Base-by-base conservation (phyloP, 495 filamentous ascomycete genomes). In the Trichoderma gamsii region DNA sequence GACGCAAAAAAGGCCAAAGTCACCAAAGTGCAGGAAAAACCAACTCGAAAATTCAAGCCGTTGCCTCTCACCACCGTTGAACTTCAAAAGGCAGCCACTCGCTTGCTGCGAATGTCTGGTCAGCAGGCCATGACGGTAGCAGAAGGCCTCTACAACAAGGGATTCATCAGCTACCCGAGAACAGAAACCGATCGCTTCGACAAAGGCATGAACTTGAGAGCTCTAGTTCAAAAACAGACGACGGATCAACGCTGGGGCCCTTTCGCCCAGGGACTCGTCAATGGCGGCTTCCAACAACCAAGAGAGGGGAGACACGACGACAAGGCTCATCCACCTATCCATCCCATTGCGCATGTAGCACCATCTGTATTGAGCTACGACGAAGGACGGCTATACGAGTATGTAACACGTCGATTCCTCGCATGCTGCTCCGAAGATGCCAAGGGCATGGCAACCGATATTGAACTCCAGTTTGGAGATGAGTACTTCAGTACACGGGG, bases 151-250 rank as follows among this genome's bases (percentile, higher is more conserved):
- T 99, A 99, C 78, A 92, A 89, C 27, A 92, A 92, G 73, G 95
- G 95, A 0, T 98, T 91, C 80, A 97, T 98, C 77, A 96, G 91
- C 77, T 99, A 99, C 75, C 95, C 95, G 7, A 86, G 95, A 71
- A 99, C 95, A 4, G 95, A 99, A 79, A 99, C 95, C 0, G 96
- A 99, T 76, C 90, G 95, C 35, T 99, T 99, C 75, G 93, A 97
- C 73, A 86, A 87, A 72, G 94, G 82, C 18, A 98, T 98, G 76
- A 89, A 98, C 76, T 83, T 99, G 9, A 87, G 83, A 63, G 87
- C 84, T 23, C 79, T 99, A 13, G 82, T 97, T 4, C 86, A 91
- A 69, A 98, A 96, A 75, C 95, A 99, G 75, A 87, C 85, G 2
- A 88, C 84, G 59, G 90, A 92, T 69, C 76, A 79, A 32, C 75